These are phyloP conservation scores for Ophiostoma novo-ulmi DNA, from an alignment of 2,329 filamentous ascomycete genomes.

Conservation along the genomic window DNA sequence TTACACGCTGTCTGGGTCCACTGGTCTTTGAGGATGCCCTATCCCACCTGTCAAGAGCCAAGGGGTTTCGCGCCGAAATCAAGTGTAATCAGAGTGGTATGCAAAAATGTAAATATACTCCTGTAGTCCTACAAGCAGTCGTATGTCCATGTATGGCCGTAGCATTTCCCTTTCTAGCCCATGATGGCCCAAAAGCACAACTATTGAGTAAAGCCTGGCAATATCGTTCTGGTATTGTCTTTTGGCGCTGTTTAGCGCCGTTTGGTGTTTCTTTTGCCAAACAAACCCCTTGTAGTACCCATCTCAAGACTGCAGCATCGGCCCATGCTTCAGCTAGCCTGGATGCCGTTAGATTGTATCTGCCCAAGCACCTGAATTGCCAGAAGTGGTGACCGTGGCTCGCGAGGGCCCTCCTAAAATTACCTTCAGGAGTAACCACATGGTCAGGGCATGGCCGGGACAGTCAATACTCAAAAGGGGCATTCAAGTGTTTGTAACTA, in stretches of 20 bases:
- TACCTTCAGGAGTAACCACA: not conserved
- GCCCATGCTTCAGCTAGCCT: constrained; percentile 16
- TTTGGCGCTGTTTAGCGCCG: not conserved
- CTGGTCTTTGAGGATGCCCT: not conserved
- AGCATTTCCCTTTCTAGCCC: not conserved
- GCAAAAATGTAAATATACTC: not conserved
- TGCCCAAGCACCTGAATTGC: not conserved
- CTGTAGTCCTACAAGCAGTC: not conserved
- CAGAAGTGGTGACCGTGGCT: not conserved
- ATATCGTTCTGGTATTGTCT: not conserved
- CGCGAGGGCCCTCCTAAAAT: not conserved
- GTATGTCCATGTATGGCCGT: not conserved
- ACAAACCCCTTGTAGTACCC: constrained; percentile 12
- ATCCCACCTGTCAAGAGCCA: constrained; percentile 7
- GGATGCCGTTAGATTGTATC: constrained; percentile 16
- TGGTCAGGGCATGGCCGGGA: not conserved
- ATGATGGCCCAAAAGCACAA: not conserved
- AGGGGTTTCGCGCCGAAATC: not conserved
- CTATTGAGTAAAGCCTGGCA: not conserved
- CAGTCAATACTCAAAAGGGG: not conserved
- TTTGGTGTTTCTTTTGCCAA: not conserved
- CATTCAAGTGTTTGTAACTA: not conserved
- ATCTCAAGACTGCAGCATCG: constrained; percentile 18
- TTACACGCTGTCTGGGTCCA: not conserved
- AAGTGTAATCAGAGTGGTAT: not conserved